These are phyloP conservation scores for Santalum album DNA, from an alignment of 164 flowering plant genomes.

Conservation along the genomic window DNA sequence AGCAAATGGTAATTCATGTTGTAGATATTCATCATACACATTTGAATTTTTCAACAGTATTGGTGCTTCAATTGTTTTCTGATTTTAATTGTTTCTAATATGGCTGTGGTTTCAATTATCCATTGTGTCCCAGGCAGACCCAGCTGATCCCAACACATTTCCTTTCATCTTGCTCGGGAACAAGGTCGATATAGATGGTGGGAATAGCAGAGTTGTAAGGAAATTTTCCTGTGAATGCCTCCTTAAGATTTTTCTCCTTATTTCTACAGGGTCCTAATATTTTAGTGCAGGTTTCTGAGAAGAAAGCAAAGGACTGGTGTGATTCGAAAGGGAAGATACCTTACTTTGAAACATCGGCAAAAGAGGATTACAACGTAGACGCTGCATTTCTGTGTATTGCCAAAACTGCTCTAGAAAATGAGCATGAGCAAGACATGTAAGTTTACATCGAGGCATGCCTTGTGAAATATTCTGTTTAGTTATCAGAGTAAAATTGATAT, in stretches of 20 bases:
- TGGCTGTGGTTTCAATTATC: slow-evolving; percentile 5
- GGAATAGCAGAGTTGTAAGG: slow-evolving; percentile 92
- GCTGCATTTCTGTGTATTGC: slow-evolving; percentile 78
- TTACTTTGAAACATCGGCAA: slow-evolving; percentile 92
- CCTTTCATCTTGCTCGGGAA: slow-evolving; percentile 89
- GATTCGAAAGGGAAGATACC: slow-evolving; percentile 82
- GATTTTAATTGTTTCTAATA: too few relatives aligned
- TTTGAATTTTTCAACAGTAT: too few relatives aligned
- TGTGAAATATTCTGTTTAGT: too few relatives aligned
- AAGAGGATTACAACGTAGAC: slow-evolving; percentile 88
- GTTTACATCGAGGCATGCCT: slow-evolving; percentile 13
- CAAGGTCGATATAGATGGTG: slow-evolving; percentile 92
- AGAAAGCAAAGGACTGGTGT: slow-evolving; percentile 95
- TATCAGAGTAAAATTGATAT: too few relatives aligned
- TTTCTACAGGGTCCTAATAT: slow-evolving; percentile 5
- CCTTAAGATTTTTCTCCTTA: neutral
- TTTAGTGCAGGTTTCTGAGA: slow-evolving; percentile 74
- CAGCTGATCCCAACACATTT: slow-evolving; percentile 62
- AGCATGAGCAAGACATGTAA: slow-evolving; percentile 84
- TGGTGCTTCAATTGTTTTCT: too few relatives aligned
- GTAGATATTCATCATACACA: too few relatives aligned
- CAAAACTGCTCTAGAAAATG: slow-evolving; percentile 70
- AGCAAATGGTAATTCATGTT: too few relatives aligned
- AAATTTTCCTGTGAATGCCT: neutral
- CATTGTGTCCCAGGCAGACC: slow-evolving; percentile 57